phyloP scores from a whole-genome alignment of 2,329 filamentous ascomycete genomes.

The Tympanopsis confertula region DNA sequence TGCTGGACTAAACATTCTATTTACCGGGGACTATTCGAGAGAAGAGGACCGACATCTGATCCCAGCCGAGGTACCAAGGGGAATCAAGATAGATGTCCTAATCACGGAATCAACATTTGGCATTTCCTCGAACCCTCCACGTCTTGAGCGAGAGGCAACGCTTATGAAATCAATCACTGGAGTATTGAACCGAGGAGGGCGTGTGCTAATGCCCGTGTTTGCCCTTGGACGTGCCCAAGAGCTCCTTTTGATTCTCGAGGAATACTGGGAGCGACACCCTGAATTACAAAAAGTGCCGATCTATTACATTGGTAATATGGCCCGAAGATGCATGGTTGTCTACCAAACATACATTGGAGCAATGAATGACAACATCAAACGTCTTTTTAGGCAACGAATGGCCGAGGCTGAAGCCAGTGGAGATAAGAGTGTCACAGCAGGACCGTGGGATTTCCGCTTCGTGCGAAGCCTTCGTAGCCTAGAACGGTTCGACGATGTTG shows the following conservation, averaged over 20 bases:
- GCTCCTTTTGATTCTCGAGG: constrained; percentile 83
- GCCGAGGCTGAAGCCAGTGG: constrained; percentile 76
- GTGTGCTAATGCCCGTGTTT: constrained; percentile 90
- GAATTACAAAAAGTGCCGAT: constrained; percentile 88
- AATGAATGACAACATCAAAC: constrained; percentile 99
- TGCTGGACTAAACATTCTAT: constrained; percentile 89
- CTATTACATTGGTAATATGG: constrained; percentile 93
- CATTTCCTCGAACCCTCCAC: constrained; percentile 83
- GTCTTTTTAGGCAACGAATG: constrained; percentile 85
- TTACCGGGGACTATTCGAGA: constrained; percentile 93
- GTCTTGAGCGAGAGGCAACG: constrained; percentile 79
- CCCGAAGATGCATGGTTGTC: constrained; percentile 93
- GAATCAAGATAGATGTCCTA: constrained; percentile 85
- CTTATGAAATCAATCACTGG: constrained; percentile 92
- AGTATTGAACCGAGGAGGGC: constrained; percentile 80
- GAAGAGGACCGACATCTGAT: constrained; percentile 94
- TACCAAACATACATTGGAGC: constrained; percentile 97
- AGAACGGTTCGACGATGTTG: constrained; percentile 91
- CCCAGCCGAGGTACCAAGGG: constrained; percentile 78
- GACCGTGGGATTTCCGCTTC: constrained; percentile 93
- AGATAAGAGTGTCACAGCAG: constrained; percentile 63
- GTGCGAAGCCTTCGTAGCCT: constrained; percentile 85
- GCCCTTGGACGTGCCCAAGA: constrained; percentile 90
- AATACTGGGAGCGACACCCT: constrained; percentile 85
- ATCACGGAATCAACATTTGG: constrained; percentile 98